Evolutionary conservation across 352 stramenopile species (phyloP).

Genomic region (Globisporangium barbulae): DNA sequence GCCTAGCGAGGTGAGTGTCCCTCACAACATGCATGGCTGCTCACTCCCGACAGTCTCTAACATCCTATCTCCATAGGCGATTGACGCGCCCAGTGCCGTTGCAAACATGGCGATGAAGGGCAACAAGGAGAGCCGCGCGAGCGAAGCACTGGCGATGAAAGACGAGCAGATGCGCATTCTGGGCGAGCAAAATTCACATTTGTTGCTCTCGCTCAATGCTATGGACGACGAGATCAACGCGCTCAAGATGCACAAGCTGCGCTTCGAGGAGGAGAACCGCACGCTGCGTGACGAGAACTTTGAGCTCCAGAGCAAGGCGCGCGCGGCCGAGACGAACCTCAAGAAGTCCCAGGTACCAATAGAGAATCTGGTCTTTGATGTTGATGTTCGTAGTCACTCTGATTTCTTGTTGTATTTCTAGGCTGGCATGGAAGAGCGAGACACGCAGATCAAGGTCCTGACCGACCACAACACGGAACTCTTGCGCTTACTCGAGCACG

Average conservation of each 20-base stretch:
- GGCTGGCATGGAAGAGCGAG: slow-evolving; percentile 81
- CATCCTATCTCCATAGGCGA: neutral
- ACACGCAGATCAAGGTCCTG: slow-evolving; percentile 93
- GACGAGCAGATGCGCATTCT: slow-evolving; percentile 95
- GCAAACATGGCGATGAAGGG: slow-evolving; percentile 54
- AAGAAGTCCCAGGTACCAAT: slow-evolving; percentile 55
- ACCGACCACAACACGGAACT: slow-evolving; percentile 96
- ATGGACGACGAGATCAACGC: slow-evolving; percentile 76
- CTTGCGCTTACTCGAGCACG: slow-evolving; percentile 91
- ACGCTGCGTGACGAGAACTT: slow-evolving; percentile 91
- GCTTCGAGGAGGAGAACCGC: slow-evolving; percentile 91
- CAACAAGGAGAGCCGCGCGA: slow-evolving; percentile 85
- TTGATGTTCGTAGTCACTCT: neutral
- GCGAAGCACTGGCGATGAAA: slow-evolving; percentile 94
- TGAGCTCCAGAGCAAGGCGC: slow-evolving; percentile 88
- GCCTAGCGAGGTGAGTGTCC: slow-evolving; percentile 7
- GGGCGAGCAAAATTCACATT: slow-evolving; percentile 89
- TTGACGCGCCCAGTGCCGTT: slow-evolving; percentile 15
- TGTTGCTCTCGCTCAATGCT: slow-evolving; percentile 86
- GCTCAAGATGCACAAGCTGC: slow-evolving; percentile 56
- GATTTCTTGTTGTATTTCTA: neutral
- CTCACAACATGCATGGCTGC: neutral
- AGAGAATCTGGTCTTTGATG: neutral
- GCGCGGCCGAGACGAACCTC: slow-evolving; percentile 84
- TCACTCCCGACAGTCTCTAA: neutral